Evolutionary conservation across 345 rosid genomes (phyloP), one percentile per base, ranked within the genome.

Genomic region (Psidium friedrichsthalianum): DNA sequence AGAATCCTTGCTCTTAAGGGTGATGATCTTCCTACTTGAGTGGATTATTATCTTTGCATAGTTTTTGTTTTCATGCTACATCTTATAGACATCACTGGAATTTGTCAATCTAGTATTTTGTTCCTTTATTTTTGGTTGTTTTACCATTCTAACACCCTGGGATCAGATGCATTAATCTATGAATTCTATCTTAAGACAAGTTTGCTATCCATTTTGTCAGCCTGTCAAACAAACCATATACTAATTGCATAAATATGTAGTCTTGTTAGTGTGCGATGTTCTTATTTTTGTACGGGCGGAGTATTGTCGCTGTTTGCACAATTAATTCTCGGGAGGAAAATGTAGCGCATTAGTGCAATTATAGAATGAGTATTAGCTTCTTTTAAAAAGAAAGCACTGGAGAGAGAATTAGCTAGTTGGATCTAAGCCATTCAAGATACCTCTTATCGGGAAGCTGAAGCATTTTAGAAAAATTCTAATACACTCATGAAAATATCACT

Each of bases 1-100:
- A 91, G 89, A 87, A 89, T 91, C 86, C 92, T 88, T 3, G 93
- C 91, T 1, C 89, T 91, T 58, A 91, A 91, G 87, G 92, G 91
- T 89, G n/a, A 61, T 56, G 82, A n/a, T 82, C 81, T 52, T 44
- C 52, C 74, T 42, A 6, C 49, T 85, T 42, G 29, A 47, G 18
- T 54, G 51, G 44, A 29, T 85, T 52, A 5, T 51, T 32, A 12
- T 51, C 7, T 42, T 47, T 21, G 51, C 57, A 2, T 82, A 3
- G 56, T 11, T 27, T 21, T 27, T 21, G 56, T 36, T 29, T 53
- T 24, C 2, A 3, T 40, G 12, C 18, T 21, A 42, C 57, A 40
- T 82, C 59, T 32, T 2, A 20, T 20, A 22, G 11, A 21, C 25
- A 12, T 52, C 16, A 21, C 32, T 22, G 20, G 22, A 44, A 16